Evolutionary conservation across 352 stramenopile genomes (phyloP).

Genomic region (Phytophthora constricta): DNA sequence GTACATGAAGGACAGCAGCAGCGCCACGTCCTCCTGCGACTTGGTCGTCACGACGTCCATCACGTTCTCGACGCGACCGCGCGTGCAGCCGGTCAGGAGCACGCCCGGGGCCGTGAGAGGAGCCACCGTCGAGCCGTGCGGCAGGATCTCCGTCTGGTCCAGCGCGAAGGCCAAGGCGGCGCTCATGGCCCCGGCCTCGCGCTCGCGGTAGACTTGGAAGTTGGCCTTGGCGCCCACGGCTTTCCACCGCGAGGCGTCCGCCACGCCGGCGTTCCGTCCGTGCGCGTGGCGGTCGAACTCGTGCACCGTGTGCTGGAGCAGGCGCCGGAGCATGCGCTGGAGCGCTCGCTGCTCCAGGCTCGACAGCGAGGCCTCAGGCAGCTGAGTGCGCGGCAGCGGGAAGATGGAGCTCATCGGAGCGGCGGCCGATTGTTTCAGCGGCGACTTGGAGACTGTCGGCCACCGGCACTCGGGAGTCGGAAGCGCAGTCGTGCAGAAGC

Average conservation of each 20-base stretch:
- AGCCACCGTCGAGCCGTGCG: slow-evolving; percentile 7
- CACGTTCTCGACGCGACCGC: slow-evolving; percentile 51
- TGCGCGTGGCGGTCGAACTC: slow-evolving; percentile 43
- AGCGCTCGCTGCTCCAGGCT: slow-evolving; percentile 22
- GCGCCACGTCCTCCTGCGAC: slow-evolving; percentile 47
- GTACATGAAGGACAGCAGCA: slow-evolving; percentile 29
- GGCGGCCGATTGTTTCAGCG: background rate
- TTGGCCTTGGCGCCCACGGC: slow-evolving; percentile 21
- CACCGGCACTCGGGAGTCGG: background rate
- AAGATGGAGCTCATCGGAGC: slow-evolving; percentile 37
- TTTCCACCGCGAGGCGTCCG: slow-evolving; percentile 46
- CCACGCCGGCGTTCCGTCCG: slow-evolving; percentile 17
- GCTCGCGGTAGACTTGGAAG: slow-evolving; percentile 27
- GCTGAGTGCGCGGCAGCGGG: slow-evolving; percentile 33
- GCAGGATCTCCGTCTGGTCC: slow-evolving; percentile 11
- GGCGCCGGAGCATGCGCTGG: slow-evolving; percentile 29
- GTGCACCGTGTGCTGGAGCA: slow-evolving; percentile 39
- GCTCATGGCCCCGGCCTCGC: slow-evolving; percentile 19
- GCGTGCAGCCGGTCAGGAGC: slow-evolving; percentile 39
- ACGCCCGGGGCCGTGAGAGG: slow-evolving; percentile 21
- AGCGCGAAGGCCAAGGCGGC: slow-evolving; percentile 17
- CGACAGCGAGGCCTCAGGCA: slow-evolving; percentile 33
- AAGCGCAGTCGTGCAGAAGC: slow-evolving; percentile 2
- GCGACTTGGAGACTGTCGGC: slow-evolving; percentile 5
- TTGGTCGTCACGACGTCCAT: slow-evolving; percentile 44